A percentile compares a stretch with the other conserved stretches of the same genome.
phyloP scores from a whole-genome alignment of 495 filamentous ascomycete genomes.

The Trichocladium uniseriatum region DNA sequence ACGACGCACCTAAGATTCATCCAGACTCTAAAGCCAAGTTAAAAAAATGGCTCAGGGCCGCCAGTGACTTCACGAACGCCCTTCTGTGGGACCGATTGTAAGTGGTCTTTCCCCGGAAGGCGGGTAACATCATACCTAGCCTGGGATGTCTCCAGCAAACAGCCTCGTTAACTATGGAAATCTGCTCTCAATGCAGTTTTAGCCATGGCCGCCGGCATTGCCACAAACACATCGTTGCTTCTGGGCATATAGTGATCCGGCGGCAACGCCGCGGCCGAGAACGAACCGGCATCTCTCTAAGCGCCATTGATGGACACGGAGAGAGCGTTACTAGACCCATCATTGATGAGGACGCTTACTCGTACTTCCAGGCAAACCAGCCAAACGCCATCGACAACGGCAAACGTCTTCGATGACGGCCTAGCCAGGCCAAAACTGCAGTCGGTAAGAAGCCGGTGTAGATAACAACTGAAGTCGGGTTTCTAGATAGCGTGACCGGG shows the following conservation, averaged over 20 bases:
- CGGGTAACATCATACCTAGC: too few species aligned
- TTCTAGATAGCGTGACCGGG: too few species aligned
- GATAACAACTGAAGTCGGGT: too few species aligned
- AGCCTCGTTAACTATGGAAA: constrained; percentile 42
- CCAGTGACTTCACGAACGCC: constrained; percentile 57
- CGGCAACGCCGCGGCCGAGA: constrained; percentile 49
- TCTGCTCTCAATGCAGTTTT: constrained; percentile 49
- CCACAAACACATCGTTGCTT: constrained; percentile 58
- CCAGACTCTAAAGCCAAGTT: constrained; percentile 64
- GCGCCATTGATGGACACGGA: constrained; percentile 56
- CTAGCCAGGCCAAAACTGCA: too few species aligned
- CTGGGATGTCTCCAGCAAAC: neutral
- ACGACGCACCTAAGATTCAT: constrained; percentile 51
- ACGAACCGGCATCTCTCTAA: constrained; percentile 60
- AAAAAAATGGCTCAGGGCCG: constrained; percentile 52
- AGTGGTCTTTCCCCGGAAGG: neutral
- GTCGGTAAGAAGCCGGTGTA: too few species aligned
- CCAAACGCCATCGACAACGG: too few species aligned
- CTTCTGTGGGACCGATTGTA: constrained; percentile 44
- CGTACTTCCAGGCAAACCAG: too few species aligned
- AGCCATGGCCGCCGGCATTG: constrained; percentile 74
- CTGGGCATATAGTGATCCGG: constrained; percentile 73
- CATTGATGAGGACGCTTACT: too few species aligned
- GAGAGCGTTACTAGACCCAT: constrained; percentile 63
- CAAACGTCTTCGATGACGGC: too few species aligned